Evolutionary conservation across 2,329 filamentous ascomycete species (phyloP).

Genomic region (Ceratocystis destructans): DNA sequence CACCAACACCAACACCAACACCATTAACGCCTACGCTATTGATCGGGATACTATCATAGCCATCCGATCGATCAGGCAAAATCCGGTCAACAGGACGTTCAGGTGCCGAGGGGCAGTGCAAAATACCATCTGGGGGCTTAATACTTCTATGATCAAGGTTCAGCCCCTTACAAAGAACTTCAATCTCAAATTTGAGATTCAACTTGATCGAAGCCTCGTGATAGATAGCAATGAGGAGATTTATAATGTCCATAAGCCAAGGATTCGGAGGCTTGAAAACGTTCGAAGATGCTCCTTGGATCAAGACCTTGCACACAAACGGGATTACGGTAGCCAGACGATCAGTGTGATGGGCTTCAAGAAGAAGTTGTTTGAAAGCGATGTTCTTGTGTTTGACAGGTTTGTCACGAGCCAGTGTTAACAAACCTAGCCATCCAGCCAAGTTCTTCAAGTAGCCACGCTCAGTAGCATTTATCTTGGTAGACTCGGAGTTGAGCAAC

Average conservation of each 20-base stretch:
- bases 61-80: constrained; percentile 55
- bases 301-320: constrained; percentile 91
- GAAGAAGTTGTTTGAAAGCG: constrained; percentile 86
- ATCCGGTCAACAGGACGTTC: constrained; percentile 43
- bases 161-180: constrained; percentile 87
- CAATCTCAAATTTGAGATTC: constrained; percentile 96
- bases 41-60: constrained; percentile 69
- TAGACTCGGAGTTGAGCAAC: constrained; percentile 80
- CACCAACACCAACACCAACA: constrained; percentile 43
- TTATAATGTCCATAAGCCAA: constrained; percentile 93
- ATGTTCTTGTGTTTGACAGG: constrained; percentile 95
- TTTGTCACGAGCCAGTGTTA: constrained; percentile 86
- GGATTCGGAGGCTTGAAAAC: constrained; percentile 93
- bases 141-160: constrained; percentile 86
- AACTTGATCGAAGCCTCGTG: constrained; percentile 86
- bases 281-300: constrained; percentile 69
- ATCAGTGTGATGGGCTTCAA: constrained; percentile 88
- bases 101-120: constrained; percentile 44
- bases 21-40: constrained; percentile 53
- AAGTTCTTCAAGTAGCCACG: constrained; percentile 84
- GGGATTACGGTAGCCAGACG: constrained; percentile 85
- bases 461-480: constrained; percentile 71
- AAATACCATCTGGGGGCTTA: constrained; percentile 73
- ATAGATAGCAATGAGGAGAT: constrained; percentile 83
- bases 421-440: constrained; percentile 79